These are phyloP conservation scores for Psilocybe mexicana DNA, from an alignment of 1,284 basidiomycete species.

Conservation along the genomic window DNA sequence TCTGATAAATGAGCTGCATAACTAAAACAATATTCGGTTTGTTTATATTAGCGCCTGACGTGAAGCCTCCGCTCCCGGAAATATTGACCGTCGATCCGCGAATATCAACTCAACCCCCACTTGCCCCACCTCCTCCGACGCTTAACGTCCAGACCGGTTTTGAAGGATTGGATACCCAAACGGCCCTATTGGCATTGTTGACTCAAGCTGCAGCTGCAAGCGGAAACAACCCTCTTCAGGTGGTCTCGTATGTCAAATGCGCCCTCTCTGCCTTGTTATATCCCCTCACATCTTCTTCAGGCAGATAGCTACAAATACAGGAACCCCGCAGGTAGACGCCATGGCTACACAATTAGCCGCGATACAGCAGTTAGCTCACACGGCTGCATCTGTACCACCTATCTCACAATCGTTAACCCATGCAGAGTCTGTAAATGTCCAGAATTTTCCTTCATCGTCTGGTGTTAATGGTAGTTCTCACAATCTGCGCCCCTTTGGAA, in stretches of 20 bases:
- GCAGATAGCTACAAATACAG: conserved; percentile 64
- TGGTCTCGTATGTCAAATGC: conserved; percentile 21
- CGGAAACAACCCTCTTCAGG: conserved; percentile 33
- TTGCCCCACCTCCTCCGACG: conserved; percentile 23
- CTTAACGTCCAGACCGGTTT: conserved; percentile 29
- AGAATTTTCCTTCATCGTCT: conserved; percentile 28
- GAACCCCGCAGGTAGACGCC: conserved; percentile 43
- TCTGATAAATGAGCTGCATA: conserved; percentile 51
- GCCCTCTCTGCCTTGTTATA: not conserved
- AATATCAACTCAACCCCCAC: conserved; percentile 31
- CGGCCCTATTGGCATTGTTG: conserved; percentile 66
- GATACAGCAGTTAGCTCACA: conserved; percentile 71
- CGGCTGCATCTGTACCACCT: conserved; percentile 44
- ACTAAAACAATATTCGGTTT: conserved; percentile 67
- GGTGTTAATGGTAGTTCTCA: conserved; percentile 32
- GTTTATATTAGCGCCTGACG: conserved; percentile 62
- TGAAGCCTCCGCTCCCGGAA: conserved; percentile 25
- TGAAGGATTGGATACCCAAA: conserved; percentile 47
- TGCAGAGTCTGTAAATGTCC: conserved; percentile 29
- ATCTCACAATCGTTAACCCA: conserved; percentile 29
- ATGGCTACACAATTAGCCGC: conserved; percentile 57
- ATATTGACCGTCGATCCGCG: conserved; percentile 44
- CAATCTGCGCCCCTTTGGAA: conserved; percentile 31
- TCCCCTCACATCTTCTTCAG: conserved; percentile 34
- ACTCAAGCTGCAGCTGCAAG: conserved; percentile 53